Evolutionary conservation across 2,329 filamentous ascomycete genomes (phyloP), one percentile per base, ranked within the genome.

Genomic region (Colletotrichum filicis): DNA sequence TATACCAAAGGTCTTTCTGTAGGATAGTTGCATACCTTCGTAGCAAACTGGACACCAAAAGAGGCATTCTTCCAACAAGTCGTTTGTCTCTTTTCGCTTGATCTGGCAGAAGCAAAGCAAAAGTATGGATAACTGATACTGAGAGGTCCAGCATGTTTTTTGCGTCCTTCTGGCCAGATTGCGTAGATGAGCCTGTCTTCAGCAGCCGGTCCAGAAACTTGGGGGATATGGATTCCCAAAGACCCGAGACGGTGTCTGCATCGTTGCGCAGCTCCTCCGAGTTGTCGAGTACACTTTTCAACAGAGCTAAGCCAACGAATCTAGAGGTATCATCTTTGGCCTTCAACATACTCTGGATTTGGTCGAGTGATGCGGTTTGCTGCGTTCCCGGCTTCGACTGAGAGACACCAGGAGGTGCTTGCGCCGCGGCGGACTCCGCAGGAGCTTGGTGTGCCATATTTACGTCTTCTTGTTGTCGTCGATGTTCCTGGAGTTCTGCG

Each of bases 211-310:
- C 90, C 3, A 94, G 80, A 76, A 93, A 94, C 73, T 86, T 92
- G 74, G 88, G 82, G 3, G 91, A 87, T 26, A 94, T 85, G 37
- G 86, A 85, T 42, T 85, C 81, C 92, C 92, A 94, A 55, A 92
- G 81, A 16, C 79, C 79, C n/a, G 80, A 77, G 5, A 92, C 77
- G 8, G 78, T 79, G 2, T 80, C 80, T 11, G 85, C 82, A 79
- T 91, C 85, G 65, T 85, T 80, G 57, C 85, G 85, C 26, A 91
- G 80, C n/a, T 85, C 80, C 26, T 85, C 81, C 6, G 88, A 87
- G 78, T 89, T 91, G 79, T 93, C 91, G 37, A 94, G 85, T 14
- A 92, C 82, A n/a, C 90, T 89, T 77, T 91, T 92, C 63, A 93
- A 85, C 26, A 93, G 85, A 1, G 91, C 90, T 26, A 94, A 83